phyloP scores from a whole-genome alignment of 768 basidiomycete species.

The Trametes cubensis region DNA sequence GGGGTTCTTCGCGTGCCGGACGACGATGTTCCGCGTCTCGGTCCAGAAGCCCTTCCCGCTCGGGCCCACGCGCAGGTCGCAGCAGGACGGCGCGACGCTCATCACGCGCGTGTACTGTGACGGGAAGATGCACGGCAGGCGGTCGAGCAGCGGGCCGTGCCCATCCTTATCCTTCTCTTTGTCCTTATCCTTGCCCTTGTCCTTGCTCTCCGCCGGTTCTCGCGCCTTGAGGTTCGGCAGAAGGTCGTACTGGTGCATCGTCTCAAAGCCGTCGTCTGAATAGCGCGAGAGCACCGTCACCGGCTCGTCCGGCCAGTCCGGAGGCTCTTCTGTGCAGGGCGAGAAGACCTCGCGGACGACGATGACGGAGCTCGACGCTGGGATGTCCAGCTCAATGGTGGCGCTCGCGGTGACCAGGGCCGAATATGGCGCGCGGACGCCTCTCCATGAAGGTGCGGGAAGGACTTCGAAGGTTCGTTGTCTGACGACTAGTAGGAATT shows the following conservation, averaged over 20 bases:
- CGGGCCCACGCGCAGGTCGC: constrained; percentile 30
- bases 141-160: background rate
- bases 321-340: constrained; percentile 24
- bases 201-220: background rate
- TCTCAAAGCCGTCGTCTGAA: constrained; percentile 29
- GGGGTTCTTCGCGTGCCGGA: constrained; percentile 32
- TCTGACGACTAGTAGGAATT: constrained; percentile 34
- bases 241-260: constrained; percentile 36
- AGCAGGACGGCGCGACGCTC: constrained; percentile 35
- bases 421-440: constrained; percentile 13
- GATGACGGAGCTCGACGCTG: constrained; percentile 33
- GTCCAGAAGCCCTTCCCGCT: constrained; percentile 42
- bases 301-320: constrained; percentile 36
- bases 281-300: constrained; percentile 37
- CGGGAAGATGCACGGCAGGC: constrained; percentile 34
- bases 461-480: constrained; percentile 32
- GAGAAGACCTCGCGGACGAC: constrained; percentile 26
- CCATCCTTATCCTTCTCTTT: background rate
- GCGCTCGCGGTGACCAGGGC: constrained; percentile 13
- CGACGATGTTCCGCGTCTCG: constrained; percentile 37
- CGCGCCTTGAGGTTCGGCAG: constrained; percentile 28
- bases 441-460: constrained; percentile 25
- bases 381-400: constrained; percentile 26
- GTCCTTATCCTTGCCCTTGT: background rate
- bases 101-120: constrained; percentile 28